A percentile compares a stretch with the other conserved stretches of the same genome.
These are phyloP conservation scores for Alternaria solani DNA, from an alignment of 2,329 filamentous ascomycete genomes.

Conservation along the genomic window DNA sequence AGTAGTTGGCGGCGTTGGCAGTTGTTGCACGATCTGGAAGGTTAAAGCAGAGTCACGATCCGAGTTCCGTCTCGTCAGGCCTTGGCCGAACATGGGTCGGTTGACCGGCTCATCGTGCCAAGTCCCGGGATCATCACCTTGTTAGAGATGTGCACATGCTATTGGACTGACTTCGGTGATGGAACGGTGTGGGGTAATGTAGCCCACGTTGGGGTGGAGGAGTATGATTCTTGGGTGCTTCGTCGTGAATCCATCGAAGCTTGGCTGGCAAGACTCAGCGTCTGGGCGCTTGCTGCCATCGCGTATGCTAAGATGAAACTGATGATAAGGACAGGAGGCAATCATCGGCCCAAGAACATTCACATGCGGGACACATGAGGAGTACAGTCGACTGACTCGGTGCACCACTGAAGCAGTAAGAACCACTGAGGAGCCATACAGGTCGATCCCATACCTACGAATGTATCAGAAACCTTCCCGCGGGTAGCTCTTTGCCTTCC, in stretches of 20 bases:
- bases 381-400: background rate
- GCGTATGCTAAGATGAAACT: slow-evolving; percentile 11
- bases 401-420: background rate
- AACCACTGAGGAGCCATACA: background rate
- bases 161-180: slow-evolving; percentile 10
- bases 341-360: slow-evolving; percentile 10
- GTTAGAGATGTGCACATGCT: background rate
- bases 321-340: slow-evolving; percentile 2
- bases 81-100: slow-evolving; percentile 23
- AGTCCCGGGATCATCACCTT: slow-evolving; percentile 8
- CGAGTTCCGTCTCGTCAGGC: slow-evolving; percentile 32
- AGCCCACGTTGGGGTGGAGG: slow-evolving; percentile 17
- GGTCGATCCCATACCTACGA: background rate
- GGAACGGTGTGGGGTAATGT: slow-evolving; percentile 3
- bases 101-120: slow-evolving; percentile 11
- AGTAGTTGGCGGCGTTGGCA: slow-evolving; percentile 30
- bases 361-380: background rate
- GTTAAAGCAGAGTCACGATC: slow-evolving; percentile 27
- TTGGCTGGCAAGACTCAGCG: slow-evolving; percentile 14
- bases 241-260: slow-evolving; percentile 19
- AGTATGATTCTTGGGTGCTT: slow-evolving; percentile 21
- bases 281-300: slow-evolving; percentile 18
- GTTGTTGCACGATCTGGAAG: slow-evolving; percentile 27
- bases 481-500: background rate
- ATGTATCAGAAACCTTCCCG: background rate